These are phyloP conservation scores for Mycosphaerelloides madeirae DNA, from an alignment of 2,329 filamentous ascomycete species.

Conservation along the genomic window DNA sequence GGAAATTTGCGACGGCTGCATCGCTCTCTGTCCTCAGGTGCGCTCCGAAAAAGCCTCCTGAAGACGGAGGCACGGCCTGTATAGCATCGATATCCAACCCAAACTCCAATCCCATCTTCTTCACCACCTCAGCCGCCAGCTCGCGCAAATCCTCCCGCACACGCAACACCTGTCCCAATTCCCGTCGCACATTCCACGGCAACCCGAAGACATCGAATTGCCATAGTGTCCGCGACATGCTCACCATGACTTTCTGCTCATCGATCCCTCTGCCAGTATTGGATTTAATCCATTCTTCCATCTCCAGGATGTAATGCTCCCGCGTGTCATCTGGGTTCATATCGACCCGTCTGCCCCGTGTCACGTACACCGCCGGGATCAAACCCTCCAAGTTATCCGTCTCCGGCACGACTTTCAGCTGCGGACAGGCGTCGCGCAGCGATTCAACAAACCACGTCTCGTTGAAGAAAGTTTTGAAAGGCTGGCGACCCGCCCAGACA, in stretches of 20 bases:
- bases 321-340: slow-evolving; percentile 10
- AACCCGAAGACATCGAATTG: slow-evolving; percentile 29
- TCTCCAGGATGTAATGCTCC: slow-evolving; percentile 3
- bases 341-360: slow-evolving; percentile 22
- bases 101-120: slow-evolving; percentile 28
- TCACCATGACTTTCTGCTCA: slow-evolving; percentile 18
- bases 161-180: slow-evolving; percentile 29
- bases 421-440: slow-evolving; percentile 23
- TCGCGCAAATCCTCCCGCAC: slow-evolving; percentile 21
- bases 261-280: slow-evolving; percentile 7
- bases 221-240: slow-evolving; percentile 28
- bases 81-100: slow-evolving; percentile 26
- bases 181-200: slow-evolving; percentile 22
- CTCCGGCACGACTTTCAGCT: slow-evolving; percentile 21
- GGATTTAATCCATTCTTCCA: slow-evolving; percentile 20
- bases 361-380: too few relatives aligned
- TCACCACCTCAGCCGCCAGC: slow-evolving; percentile 34
- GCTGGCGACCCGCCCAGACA: slow-evolving; percentile 21
- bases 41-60: slow-evolving; percentile 36
- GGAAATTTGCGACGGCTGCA: slow-evolving; percentile 32
- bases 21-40: slow-evolving; percentile 38
- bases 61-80: slow-evolving; percentile 25
- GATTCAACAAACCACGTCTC: slow-evolving; percentile 22
- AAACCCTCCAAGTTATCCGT: slow-evolving; percentile 10
- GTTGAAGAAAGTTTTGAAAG: slow-evolving; percentile 27